Conservation (phyloP, 106 monocot genomes). For the Cymbidium sinense region DNA sequence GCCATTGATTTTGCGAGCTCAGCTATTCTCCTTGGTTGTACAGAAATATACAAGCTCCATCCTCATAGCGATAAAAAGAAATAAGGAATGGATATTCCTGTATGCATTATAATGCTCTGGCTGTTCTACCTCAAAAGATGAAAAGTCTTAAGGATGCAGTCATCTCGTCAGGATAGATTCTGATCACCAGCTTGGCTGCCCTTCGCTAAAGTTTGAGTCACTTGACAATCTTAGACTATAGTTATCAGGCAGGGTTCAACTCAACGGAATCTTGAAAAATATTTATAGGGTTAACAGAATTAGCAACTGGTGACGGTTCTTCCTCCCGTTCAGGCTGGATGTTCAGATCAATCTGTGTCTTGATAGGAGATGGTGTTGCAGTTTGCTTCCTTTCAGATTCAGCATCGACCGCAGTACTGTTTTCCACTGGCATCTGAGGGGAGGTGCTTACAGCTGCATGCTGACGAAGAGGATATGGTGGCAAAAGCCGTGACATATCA, state of each 20-base stretch:
- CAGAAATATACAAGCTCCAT: neutral
- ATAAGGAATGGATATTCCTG: neutral
- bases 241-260: neutral
- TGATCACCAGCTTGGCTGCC: no score
- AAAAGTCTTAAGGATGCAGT: no score
- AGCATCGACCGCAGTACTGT: constrained; percentile 19
- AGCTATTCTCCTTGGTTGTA: neutral
- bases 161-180: no score
- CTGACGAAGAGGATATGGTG: neutral
- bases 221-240: neutral
- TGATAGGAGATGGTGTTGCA: constrained; percentile 41
- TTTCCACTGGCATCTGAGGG: constrained; percentile 3
- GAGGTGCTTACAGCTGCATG: neutral
- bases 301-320: constrained; percentile 45
- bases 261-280: neutral
- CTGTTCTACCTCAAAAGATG: neutral
- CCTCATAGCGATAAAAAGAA: neutral
- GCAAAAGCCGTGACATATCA: neutral
- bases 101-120: neutral
- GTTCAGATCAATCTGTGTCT: constrained; percentile 72
- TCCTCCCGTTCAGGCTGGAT: constrained; percentile 83
- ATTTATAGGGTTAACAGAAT: constrained; percentile 1
- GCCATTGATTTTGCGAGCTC: no score
- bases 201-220: no score
- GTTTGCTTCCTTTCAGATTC: constrained; percentile 22